Percentiles rank a stretch among this genome's conserved stretches.
These are phyloP conservation scores for Olyra latifolia DNA, from an alignment of 176 grass and related monocot genomes.

Conservation along the genomic window DNA sequence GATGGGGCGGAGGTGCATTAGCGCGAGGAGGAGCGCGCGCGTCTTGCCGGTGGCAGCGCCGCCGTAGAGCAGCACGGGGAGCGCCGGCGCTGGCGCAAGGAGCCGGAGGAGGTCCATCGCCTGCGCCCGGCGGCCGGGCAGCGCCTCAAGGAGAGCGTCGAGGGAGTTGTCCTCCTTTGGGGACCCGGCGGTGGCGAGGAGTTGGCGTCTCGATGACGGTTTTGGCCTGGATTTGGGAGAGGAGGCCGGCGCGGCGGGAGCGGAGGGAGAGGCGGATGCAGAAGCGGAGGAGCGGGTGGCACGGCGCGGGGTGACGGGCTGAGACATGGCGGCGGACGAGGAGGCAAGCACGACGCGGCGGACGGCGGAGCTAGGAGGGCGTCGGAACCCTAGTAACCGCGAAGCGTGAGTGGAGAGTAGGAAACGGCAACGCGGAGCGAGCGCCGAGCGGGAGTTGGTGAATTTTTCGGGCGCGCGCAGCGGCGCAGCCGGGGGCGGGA, in stretches of 20 bases:
- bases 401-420: neutral
- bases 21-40: constrained; percentile 60
- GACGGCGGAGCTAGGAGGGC: neutral
- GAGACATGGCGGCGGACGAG: constrained; percentile 31
- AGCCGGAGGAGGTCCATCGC: constrained; percentile 65
- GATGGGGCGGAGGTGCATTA: constrained; percentile 50
- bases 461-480: constrained; percentile 15
- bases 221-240: constrained; percentile 40
- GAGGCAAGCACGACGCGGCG: neutral
- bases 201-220: constrained; percentile 9
- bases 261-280: neutral
- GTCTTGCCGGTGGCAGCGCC: constrained; percentile 74
- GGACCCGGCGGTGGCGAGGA: neutral
- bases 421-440: constrained; percentile 14
- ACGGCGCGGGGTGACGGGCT: constrained; percentile 48
- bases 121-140: constrained; percentile 57
- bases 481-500: too few species aligned
- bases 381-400: constrained; percentile 34
- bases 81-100: constrained; percentile 60
- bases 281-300: constrained; percentile 42
- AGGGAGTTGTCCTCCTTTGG: neutral
- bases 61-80: constrained; percentile 67
- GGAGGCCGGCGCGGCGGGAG: constrained; percentile 15
- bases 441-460: neutral
- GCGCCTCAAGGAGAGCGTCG: constrained; percentile 19